Base-by-base conservation (phyloP, 2,329 filamentous ascomycete genomes). In the Cercospora nicotianae region DNA sequence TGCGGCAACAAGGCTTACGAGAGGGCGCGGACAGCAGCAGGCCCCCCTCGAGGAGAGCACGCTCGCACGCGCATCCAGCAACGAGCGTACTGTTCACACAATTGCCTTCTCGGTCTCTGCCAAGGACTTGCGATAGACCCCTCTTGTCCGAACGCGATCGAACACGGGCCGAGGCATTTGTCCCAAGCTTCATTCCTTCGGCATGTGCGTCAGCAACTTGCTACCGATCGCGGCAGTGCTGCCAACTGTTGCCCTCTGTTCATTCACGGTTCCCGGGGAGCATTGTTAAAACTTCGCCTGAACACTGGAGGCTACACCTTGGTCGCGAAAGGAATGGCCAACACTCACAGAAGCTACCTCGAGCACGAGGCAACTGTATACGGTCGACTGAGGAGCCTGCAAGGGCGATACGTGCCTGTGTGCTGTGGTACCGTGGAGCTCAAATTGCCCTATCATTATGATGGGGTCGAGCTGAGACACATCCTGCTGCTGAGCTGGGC, bases 321-420 rank as follows among this genome's bases (percentile, higher is more conserved):
- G 10, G 58, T 60, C 58, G 58, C 58, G 30, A 60, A 60, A 60
- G 58, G 58, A 60, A 60, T 60, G 57, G 57, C n/a, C 26, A 20
- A 60, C 31, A 28, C 26, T 36, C 6, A 60, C 57, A 60, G 31
- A 31, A 60, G 57, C 57, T 60, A 60, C 31, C 57, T 60, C 26
- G 57, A 31, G 57, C 57, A 60, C 57, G 57, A 60, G 31, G 57
- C 26, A 31, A 60, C 57, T 31, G 57, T 60, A 20, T 60, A 60
- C 57, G 57, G 9, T 60, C 57, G 57, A 60, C 57, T 60, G 26
- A 26, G 36, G 57, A 60, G 57, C 57, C 18, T 60, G 57, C 57
- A 60, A 60, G 57, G 57, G 31, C 57, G 57, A 60, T 60, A 60
- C 57, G 57, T 60, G 57, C 57, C 57, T 60, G 57, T 60, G 57